Percentiles rank a stretch among this genome's conserved stretches.
phyloP scores from a whole-genome alignment of 805 yeast genomes.

The Yarrowia sp. region DNA sequence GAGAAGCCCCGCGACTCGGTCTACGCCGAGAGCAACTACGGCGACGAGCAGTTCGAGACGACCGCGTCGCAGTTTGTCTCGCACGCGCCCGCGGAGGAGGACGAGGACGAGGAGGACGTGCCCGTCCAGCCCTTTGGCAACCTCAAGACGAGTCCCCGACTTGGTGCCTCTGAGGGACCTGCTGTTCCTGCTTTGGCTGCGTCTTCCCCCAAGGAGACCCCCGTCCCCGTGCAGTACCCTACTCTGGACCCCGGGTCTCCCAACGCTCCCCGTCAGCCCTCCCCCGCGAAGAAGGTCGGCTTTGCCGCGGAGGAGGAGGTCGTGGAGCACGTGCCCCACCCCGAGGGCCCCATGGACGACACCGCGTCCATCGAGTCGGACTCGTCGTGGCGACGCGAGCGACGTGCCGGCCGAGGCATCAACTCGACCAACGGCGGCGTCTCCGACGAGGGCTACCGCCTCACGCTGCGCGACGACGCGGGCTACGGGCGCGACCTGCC shows the following conservation, averaged over 20 bases:
- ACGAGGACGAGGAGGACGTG: conserved; percentile 18
- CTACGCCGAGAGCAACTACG: conserved; percentile 8
- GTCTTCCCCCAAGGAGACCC: background rate
- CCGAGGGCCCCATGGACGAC: conserved; percentile 28
- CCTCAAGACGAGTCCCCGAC: background rate
- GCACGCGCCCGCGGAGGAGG: background rate
- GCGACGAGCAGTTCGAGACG: background rate
- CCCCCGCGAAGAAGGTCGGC: conserved; percentile 19
- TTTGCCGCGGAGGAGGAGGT: conserved; percentile 24
- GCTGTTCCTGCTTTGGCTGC: background rate
- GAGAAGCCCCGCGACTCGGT: conserved; percentile 21
- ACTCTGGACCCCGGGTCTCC: conserved; percentile 22
- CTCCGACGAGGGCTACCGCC: conserved; percentile 17
- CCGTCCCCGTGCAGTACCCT: conserved; percentile 6
- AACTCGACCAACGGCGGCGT: conserved; percentile 18
- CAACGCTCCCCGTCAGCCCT: conserved; percentile 10
- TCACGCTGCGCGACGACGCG: conserved; percentile 19
- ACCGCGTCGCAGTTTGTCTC: conserved; percentile 12
- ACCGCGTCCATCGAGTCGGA: conserved; percentile 32
- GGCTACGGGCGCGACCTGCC: conserved; percentile 23
- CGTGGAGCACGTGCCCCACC: conserved; percentile 21
- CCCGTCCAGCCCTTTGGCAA: conserved; percentile 8
- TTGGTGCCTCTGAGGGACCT: background rate
- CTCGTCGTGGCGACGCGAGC: conserved; percentile 33
- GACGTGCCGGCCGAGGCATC: conserved; percentile 14